Percentiles rank a stretch among this genome's conserved stretches.
These are phyloP conservation scores for Zizania palustris DNA, from an alignment of 202 grass and related monocot species.

Conservation along the genomic window DNA sequence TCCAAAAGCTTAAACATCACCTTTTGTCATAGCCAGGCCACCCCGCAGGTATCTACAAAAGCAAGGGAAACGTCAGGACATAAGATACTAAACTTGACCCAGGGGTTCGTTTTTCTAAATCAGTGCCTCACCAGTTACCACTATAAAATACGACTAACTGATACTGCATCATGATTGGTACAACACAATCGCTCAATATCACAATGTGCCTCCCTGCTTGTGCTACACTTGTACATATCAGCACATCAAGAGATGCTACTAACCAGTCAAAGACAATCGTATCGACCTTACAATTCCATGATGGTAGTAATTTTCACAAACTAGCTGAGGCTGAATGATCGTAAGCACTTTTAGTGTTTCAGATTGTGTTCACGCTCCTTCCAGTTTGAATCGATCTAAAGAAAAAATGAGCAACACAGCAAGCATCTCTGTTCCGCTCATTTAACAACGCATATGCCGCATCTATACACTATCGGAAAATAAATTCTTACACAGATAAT, in stretches of 20 bases:
- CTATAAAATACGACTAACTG: constrained; percentile 13
- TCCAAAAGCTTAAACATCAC: constrained; percentile 97
- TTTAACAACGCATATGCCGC: constrained; percentile 24
- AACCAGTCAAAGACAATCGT: constrained; percentile 24
- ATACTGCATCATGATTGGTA: not conserved
- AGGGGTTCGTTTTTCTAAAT: constrained; percentile 9
- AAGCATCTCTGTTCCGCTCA: constrained; percentile 1
- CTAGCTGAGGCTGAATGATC: constrained; percentile 3
- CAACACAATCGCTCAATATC: constrained; percentile 20
- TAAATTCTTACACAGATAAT: constrained; percentile 12
- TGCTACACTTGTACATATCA: constrained; percentile 22
- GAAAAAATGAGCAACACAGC: not conserved
- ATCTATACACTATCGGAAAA: not conserved
- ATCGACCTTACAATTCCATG: not conserved
- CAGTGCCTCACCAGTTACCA: not conserved
- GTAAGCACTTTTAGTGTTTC: not conserved
- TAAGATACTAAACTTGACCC: not conserved
- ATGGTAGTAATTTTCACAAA: constrained; percentile 1
- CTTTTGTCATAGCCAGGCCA: constrained; percentile 90
- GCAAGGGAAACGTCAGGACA: constrained; percentile 24
- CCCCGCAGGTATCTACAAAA: constrained; percentile 79
- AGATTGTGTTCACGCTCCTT: not conserved
- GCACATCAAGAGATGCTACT: constrained; percentile 36
- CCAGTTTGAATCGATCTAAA: not conserved
- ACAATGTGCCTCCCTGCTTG: constrained; percentile 34